Evolutionary conservation across 2,329 filamentous ascomycete species (phyloP).

Genomic region (Pseudogymnoascus sp.): DNA sequence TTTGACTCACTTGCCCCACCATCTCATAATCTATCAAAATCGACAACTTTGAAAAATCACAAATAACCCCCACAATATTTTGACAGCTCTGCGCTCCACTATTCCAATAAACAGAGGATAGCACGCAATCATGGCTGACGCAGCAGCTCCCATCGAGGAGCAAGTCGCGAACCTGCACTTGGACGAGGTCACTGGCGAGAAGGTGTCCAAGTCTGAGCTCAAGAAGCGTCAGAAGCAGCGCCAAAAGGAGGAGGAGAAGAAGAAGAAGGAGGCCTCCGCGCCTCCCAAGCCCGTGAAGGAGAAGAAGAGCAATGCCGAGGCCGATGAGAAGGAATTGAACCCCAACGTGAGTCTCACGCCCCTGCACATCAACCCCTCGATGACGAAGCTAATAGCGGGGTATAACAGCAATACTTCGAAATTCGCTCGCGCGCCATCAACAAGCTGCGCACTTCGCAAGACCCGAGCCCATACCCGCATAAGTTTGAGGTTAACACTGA

Average conservation of each 20-base stretch:
- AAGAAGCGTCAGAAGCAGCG: slow-evolving; percentile 95
- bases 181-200: slow-evolving; percentile 90
- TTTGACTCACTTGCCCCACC: slow-evolving; percentile 8
- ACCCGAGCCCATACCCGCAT: slow-evolving; percentile 86
- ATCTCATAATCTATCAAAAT: slow-evolving; percentile 7
- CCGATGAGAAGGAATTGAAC: slow-evolving; percentile 63
- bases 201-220: slow-evolving; percentile 73
- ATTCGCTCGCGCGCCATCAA: slow-evolving; percentile 80
- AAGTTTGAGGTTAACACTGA: slow-evolving; percentile 83
- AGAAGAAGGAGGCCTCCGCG: slow-evolving; percentile 67
- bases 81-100: slow-evolving; percentile 7
- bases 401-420: slow-evolving; percentile 78
- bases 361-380: background rate
- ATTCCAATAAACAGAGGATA: background rate
- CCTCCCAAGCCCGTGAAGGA: slow-evolving; percentile 50
- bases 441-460: slow-evolving; percentile 63
- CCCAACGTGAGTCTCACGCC: slow-evolving; percentile 51
- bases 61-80: slow-evolving; percentile 1
- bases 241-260: slow-evolving; percentile 80
- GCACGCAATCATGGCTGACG: slow-evolving; percentile 26
- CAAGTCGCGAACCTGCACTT: slow-evolving; percentile 65
- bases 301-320: slow-evolving; percentile 46
- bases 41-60: slow-evolving; percentile 7
- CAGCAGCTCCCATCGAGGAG: slow-evolving; percentile 20
- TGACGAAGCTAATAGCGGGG: background rate